Evolutionary conservation across 139 green algal species (phyloP), one percentile per base, ranked within the genome.

Genomic region (Desmodesmus armatus): DNA sequence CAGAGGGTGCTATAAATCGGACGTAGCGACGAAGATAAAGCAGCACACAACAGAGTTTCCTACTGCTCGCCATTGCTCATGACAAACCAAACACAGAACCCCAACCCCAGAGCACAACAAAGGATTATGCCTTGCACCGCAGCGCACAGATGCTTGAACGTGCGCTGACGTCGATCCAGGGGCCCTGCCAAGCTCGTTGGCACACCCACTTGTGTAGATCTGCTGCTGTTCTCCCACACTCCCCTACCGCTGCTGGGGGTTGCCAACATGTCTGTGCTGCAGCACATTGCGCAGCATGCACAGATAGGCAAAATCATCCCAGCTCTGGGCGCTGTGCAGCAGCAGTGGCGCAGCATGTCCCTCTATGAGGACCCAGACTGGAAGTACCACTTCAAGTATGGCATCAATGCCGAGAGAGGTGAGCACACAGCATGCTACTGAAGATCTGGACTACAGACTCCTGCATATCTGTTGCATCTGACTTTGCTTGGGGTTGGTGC

Each of bases 381-480:
- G n/a, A 82, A 53, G 76, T 82, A 82, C 55, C 33, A 82, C 37
- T 82, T 82, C 76, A 82, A 41, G 17, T 82, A 31, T 23, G 76
- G 76, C 53, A 55, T 19, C 33, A 82, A 82, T 37, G 15, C 76
- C 5, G 76, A 82, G 55, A 53, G 76, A 71, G 76, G 76, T 82
- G 62, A 49, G 1, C 11, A 67, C 17, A 43, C n/a, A 40, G 2
- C 11, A 19, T 55, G 13, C 35, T 11, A 15, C 21, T 62, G 51
- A 13, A 27, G 51, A 13, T 62, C 51, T 62, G 51, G 7, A 31
- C 35, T 53, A 13, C 39, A 51, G 19, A 25, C 27, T 7, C 37
- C 37, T 58, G 35, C 69, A 17, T 55, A 11, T 13, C 69, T 77
- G 23, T 33, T 31, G 69, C 37, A 58, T 21, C n/a, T n/a, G n/a